A percentile compares a stretch with the other conserved stretches of the same genome.
Evolutionary conservation across 2,329 filamentous ascomycete species (phyloP).

Genomic region (Onygenales sp.): DNA sequence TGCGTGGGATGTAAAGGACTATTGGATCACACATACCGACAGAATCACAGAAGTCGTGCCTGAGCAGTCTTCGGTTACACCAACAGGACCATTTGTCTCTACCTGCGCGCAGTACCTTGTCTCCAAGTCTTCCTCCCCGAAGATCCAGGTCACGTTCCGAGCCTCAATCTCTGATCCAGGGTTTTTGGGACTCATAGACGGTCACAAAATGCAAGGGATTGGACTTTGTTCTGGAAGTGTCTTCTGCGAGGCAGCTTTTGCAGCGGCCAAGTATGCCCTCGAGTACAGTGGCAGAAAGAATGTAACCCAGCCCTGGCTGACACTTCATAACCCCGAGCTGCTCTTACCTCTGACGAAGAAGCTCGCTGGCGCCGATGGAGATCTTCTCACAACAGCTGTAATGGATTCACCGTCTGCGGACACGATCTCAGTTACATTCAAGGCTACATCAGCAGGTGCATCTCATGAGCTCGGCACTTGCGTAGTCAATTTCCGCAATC

Average conservation of each 20-base stretch:
- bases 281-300: conserved; percentile 8
- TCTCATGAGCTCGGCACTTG: conserved; percentile 8
- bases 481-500: conserved; percentile 4
- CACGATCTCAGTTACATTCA: conserved; percentile 4
- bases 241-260: conserved; percentile 8
- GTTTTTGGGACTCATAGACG: conserved; percentile 6
- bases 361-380: conserved; percentile 9
- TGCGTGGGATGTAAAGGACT: conserved; percentile 60
- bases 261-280: conserved; percentile 10
- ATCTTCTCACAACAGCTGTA: conserved; percentile 7
- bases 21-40: conserved; percentile 48
- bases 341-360: conserved; percentile 7
- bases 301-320: conserved; percentile 5
- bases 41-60: neutral
- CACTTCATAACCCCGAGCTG: conserved; percentile 9
- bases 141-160: conserved; percentile 4
- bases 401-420: conserved; percentile 9
- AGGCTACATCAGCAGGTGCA: conserved; percentile 4
- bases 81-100: conserved; percentile 1
- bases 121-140: neutral
- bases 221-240: conserved; percentile 10
- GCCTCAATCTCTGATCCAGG: conserved; percentile 1
- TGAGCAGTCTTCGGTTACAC: neutral
- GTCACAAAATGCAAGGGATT: conserved; percentile 6
- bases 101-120: conserved; percentile 4